Conservation (phyloP, 73 alveolate species). For the Effrenium voratum region DNA sequence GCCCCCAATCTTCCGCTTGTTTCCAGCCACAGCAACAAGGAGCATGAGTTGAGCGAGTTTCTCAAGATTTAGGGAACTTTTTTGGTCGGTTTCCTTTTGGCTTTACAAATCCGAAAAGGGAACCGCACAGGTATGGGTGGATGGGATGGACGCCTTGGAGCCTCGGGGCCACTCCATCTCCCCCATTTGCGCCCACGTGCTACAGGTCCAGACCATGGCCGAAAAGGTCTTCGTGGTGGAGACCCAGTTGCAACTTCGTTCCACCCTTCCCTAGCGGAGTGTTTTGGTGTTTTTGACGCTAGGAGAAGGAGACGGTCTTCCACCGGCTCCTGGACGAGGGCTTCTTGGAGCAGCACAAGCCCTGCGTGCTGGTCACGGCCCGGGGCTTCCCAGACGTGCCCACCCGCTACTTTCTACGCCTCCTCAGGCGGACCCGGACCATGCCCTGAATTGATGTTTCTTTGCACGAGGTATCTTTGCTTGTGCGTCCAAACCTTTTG, state of each 20-base stretch:
- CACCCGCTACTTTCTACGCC: conserved; percentile 69
- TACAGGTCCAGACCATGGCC: conserved; percentile 72
- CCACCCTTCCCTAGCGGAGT: too few species aligned
- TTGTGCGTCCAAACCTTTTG: too few species aligned
- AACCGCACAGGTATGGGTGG: conserved; percentile 86
- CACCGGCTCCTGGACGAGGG: conserved; percentile 78
- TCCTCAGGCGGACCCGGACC: conserved; percentile 22
- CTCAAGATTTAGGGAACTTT: too few species aligned
- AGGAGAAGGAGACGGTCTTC: conserved; percentile 74
- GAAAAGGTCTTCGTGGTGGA: conserved; percentile 54
- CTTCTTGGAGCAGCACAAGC: conserved; percentile 63
- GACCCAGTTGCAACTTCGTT: too few species aligned
- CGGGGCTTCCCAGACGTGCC: conserved; percentile 88
- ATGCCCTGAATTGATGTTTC: conserved; percentile 18
- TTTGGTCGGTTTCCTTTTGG: too few species aligned
- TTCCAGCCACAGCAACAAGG: too few species aligned
- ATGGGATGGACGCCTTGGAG: conserved; percentile 82
- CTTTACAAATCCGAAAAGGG: too few species aligned
- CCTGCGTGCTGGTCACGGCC: conserved; percentile 80
- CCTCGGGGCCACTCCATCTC: conserved; percentile 92
- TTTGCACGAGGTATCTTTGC: too few species aligned
- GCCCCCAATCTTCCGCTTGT: too few species aligned
- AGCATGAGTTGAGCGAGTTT: too few species aligned
- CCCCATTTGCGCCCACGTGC: conserved; percentile 51
- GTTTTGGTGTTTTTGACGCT: too few species aligned